phyloP scores from a whole-genome alignment of 352 stramenopile genomes.

The Blastocystis sp. region DNA sequence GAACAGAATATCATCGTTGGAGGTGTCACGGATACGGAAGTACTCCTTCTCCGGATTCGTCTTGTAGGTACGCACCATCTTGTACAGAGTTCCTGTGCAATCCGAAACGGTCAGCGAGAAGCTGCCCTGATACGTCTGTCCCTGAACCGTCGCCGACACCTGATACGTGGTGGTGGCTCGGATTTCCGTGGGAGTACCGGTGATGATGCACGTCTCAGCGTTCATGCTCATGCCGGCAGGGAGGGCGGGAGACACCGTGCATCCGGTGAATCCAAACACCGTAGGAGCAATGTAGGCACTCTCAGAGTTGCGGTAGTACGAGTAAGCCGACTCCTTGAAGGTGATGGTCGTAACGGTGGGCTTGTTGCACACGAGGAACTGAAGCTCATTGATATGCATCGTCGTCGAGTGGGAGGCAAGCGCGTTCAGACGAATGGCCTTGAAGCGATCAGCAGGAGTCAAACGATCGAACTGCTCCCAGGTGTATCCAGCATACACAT shows the following conservation, averaged over 20 bases:
- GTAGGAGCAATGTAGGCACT: neutral
- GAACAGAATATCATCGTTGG: neutral
- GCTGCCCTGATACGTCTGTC: neutral
- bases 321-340: neutral
- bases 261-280: neutral
- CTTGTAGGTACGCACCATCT: neutral
- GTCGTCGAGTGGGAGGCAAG: neutral
- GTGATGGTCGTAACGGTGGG: neutral
- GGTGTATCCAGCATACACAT: neutral
- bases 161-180: neutral
- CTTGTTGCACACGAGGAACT: neutral
- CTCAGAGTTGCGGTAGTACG: neutral
- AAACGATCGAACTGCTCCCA: neutral
- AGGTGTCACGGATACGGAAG: neutral
- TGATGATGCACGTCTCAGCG: neutral
- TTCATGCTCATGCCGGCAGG: slow-evolving; percentile 8
- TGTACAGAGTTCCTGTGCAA: neutral
- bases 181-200: neutral
- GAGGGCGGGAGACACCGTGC: neutral
- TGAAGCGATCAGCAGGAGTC: neutral
- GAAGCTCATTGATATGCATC: neutral
- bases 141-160: neutral
- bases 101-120: neutral
- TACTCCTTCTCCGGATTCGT: neutral
- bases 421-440: neutral